Percentiles rank a stretch among this genome's conserved stretches.
Conservation (phyloP, 495 filamentous ascomycete species). For the Xylaria curta region DNA sequence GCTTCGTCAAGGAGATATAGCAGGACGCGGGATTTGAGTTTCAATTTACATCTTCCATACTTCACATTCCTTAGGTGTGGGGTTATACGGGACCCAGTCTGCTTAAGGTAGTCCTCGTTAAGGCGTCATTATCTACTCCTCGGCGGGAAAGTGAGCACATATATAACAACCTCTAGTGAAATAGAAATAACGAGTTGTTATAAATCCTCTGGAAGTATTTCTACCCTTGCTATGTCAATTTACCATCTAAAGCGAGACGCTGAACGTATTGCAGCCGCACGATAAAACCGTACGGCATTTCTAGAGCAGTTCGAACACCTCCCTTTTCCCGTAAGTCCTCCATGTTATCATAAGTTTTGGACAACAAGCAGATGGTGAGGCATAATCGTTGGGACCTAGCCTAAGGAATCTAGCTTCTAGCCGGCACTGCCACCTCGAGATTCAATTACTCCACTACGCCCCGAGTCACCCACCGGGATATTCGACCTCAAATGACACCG, state of each 20-base stretch:
- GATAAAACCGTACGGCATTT: background rate
- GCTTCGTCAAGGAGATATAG: constrained; percentile 70
- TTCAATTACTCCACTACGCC: background rate
- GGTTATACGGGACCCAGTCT: background rate
- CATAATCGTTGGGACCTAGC: background rate
- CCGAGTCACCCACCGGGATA: background rate
- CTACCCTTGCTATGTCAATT: background rate
- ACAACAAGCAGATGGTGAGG: background rate
- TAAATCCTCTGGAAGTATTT: background rate
- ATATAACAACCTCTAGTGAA: background rate
- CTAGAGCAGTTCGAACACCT: background rate
- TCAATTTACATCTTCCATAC: background rate
- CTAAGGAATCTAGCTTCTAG: background rate
- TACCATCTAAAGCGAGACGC: background rate
- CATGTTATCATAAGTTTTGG: background rate
- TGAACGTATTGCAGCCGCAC: background rate
- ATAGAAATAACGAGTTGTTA: background rate
- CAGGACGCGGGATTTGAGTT: constrained; percentile 1
- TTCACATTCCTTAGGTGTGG: background rate
- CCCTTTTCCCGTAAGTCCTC: background rate
- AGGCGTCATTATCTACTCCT: background rate
- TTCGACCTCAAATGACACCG: background rate
- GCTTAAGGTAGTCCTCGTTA: background rate
- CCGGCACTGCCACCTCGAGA: background rate
- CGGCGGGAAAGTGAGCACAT: background rate